Conservation (phyloP, 176 grass and related monocot species). For the Phyllostachys edulis region DNA sequence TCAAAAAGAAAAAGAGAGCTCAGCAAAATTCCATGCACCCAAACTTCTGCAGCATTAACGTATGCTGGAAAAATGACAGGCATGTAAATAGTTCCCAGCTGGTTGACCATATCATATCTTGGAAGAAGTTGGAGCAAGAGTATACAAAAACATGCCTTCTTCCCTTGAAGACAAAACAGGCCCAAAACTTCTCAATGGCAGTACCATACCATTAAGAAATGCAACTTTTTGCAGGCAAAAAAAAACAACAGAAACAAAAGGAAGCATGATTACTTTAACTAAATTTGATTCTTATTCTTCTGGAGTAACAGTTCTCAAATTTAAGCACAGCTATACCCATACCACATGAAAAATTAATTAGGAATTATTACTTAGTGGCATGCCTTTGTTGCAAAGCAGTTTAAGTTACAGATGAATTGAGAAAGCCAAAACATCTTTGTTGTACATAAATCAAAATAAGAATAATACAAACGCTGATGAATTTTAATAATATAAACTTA, state of each 20-base stretch:
- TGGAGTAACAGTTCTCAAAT: constrained; percentile 3
- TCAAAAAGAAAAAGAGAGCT: not conserved
- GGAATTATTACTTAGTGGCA: not conserved
- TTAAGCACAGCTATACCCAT: not conserved
- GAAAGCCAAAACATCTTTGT: not conserved
- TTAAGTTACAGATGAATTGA: constrained; percentile 12
- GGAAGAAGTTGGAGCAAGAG: not conserved
- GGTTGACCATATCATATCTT: not conserved
- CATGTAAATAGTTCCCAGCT: not conserved
- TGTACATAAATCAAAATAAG: not conserved
- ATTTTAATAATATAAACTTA: not conserved
- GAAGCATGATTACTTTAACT: not conserved
- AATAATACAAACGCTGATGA: not conserved
- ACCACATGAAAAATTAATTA: not conserved
- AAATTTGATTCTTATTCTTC: not conserved
- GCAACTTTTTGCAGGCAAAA: not conserved
- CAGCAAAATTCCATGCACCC: not conserved
- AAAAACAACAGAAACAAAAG: constrained; percentile 13
- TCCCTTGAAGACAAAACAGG: not conserved
- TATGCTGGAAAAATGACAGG: constrained; percentile 13
- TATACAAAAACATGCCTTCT: not conserved
- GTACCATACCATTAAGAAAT: not conserved
- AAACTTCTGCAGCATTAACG: not conserved
- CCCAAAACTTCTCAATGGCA: not conserved
- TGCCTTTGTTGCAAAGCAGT: constrained; percentile 13